phyloP scores from a whole-genome alignment of 1,284 basidiomycete species.

The Melampsora americana region DNA sequence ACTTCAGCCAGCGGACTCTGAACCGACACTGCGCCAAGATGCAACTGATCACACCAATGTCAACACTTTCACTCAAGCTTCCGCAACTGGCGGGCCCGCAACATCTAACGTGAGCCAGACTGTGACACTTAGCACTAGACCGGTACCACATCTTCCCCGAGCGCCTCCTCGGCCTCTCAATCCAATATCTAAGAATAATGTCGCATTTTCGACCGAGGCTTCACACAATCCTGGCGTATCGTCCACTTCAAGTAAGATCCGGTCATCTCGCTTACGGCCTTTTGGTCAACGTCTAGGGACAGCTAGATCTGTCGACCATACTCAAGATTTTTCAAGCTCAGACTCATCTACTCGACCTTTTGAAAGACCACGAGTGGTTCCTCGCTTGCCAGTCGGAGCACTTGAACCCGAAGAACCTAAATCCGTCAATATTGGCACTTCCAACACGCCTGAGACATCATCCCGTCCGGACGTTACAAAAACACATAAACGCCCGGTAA shows the following conservation, averaged over 20 bases:
- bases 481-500: background rate
- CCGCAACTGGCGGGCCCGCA: background rate
- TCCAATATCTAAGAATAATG: too few relatives aligned
- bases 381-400: background rate
- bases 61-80: background rate
- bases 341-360: background rate
- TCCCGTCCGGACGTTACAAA: background rate
- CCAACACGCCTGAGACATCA: background rate
- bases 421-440: background rate
- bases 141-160: too few relatives aligned
- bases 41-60: background rate
- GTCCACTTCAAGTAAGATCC: too few relatives aligned
- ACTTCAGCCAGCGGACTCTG: background rate
- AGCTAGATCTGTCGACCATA: background rate
- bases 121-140: background rate
- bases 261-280: background rate
- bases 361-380: background rate
- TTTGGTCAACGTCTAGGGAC: background rate
- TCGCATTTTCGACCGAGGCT: too few relatives aligned
- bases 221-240: too few relatives aligned
- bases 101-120: background rate
- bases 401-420: background rate
- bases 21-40: background rate
- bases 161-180: too few relatives aligned
- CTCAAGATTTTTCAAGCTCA: background rate